A percentile compares a stretch with the other conserved stretches of the same genome.
These are phyloP conservation scores for Collybiopsis confluens DNA, from an alignment of 768 basidiomycete genomes.

Conservation along the genomic window DNA sequence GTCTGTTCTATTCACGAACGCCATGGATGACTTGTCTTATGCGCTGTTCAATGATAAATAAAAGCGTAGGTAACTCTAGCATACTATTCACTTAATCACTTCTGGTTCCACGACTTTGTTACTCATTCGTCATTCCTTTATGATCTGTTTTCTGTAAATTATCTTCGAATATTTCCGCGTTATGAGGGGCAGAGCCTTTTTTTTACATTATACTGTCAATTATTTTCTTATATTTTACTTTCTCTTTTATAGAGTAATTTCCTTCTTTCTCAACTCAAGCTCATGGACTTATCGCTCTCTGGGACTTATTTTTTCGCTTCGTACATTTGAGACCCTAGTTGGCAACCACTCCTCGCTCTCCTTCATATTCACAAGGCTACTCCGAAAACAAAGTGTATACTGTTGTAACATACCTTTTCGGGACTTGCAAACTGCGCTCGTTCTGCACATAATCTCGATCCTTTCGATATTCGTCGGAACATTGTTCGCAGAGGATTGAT, in stretches of 20 bases:
- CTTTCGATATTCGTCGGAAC: too few species aligned
- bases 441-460: too few species aligned
- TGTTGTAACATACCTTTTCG: too few species aligned
- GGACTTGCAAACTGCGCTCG: too few species aligned
- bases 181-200: background rate
- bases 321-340: background rate
- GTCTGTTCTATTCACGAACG: background rate
- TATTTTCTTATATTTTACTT: background rate
- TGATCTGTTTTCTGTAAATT: background rate
- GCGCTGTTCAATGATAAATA: background rate
- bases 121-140: background rate
- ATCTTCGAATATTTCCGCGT: background rate
- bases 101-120: background rate
- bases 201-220: constrained; percentile 1
- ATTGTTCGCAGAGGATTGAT: too few species aligned
- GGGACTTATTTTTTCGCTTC: background rate
- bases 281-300: background rate
- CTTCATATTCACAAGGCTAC: background rate
- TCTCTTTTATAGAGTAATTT: too few species aligned
- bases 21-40: background rate
- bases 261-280: background rate
- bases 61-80: background rate
- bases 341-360: background rate
- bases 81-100: background rate
- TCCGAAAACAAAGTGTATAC: too few species aligned